Base-by-base conservation (phyloP, 345 rosid genomes). In the Eutrema heterophyllum region DNA sequence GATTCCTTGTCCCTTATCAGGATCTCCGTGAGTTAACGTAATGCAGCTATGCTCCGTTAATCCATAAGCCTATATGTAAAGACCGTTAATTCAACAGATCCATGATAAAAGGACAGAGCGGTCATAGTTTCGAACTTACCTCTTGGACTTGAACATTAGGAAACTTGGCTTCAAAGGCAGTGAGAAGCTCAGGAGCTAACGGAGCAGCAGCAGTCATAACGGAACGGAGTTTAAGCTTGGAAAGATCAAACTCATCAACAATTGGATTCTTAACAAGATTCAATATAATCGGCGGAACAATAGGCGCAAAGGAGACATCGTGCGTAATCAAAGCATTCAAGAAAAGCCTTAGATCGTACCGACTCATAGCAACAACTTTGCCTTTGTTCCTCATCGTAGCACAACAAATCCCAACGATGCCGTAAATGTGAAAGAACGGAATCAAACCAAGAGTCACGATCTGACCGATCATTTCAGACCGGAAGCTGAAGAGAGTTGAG, bases 1-100 rank as follows among this genome's bases (percentile, higher is more conserved):
- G 52, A 54, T 64, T 10, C 81, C 85, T 69, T 86, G 86, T 1
- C 77, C 86, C 67, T 63, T 80, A 1, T 49, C 57, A 0, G 89
- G 96, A 67, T 87, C 92, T 13, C 96, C 94, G 64, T 90, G 89
- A 14, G 88, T 85, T 36, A 95, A 86, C 9, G 97, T 95, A 29
- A 95, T 92, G 88, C 99, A 95, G 60, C 97, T 90, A 77, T 95
- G 98, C 84, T 95, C 98, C 12, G 99, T 92, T 82, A 92, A 81
- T 68, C 99, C 98, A 66, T 95, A 95, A 32, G 99, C 99, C 98
- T 92, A 56, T 12, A 6, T 3, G 2, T 16, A 33, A 33, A 55
- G 7, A n/a, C 18, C 16, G 50, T 52, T 8, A 13, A 26, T 67
- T n/a, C 27, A 26, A 53, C 14, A 6, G 1, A 33, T 39, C 40